phyloP scores from a whole-genome alignment of 768 basidiomycete species.

The Mycena olivaceomarginata region DNA sequence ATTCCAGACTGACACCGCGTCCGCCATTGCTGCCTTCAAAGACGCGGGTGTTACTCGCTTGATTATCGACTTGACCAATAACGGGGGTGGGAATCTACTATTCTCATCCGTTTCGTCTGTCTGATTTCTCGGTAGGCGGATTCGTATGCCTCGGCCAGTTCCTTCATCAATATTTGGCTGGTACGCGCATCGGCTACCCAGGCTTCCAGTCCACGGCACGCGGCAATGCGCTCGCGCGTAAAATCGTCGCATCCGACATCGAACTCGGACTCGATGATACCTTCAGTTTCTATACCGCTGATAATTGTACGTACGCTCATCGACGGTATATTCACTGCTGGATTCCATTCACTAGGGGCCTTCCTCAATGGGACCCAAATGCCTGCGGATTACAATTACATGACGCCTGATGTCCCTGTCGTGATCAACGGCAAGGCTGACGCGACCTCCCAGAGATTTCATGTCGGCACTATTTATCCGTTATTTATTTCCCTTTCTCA shows the following conservation, averaged over 20 bases:
- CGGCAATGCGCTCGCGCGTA: constrained; percentile 75
- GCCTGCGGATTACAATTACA: constrained; percentile 64
- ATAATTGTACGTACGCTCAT: constrained; percentile 66
- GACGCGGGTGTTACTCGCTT: constrained; percentile 68
- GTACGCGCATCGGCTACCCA: constrained; percentile 67
- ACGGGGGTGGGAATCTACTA: constrained; percentile 66
- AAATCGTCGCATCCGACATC: constrained; percentile 74
- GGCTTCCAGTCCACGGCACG: constrained; percentile 75
- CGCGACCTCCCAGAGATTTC: constrained; percentile 69
- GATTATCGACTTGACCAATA: constrained; percentile 77
- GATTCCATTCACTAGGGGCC: constrained; percentile 58
- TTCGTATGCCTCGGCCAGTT: constrained; percentile 79
- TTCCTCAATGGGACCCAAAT: constrained; percentile 68
- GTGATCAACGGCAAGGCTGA: constrained; percentile 65
- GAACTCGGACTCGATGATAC: constrained; percentile 59
- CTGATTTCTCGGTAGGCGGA: constrained; percentile 63
- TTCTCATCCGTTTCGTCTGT: not conserved
- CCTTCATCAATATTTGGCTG: constrained; percentile 74
- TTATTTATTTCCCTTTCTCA: constrained; percentile 4
- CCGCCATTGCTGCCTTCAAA: constrained; percentile 68
- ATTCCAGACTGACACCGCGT: constrained; percentile 71
- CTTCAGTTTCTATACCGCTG: constrained; percentile 66
- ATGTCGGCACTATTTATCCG: constrained; percentile 54
- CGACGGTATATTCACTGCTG: not conserved
- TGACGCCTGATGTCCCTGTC: constrained; percentile 62